Percentiles rank a stretch among this genome's conserved stretches.
Conservation (phyloP, 306 rosid species). For the Acacia confusa region DNA sequence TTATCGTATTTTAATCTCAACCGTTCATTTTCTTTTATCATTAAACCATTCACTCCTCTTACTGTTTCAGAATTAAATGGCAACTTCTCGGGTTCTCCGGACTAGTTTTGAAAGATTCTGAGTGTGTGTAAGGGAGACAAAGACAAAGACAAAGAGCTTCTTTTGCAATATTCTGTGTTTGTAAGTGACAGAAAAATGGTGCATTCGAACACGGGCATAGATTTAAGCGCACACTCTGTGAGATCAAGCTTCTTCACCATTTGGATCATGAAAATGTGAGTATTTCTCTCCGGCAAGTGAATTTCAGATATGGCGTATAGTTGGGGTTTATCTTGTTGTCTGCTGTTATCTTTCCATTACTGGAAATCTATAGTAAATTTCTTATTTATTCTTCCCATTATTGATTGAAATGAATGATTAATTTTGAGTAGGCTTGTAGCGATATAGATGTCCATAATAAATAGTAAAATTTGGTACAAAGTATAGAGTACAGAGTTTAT, state of each 20-base stretch:
- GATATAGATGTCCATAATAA: constrained; percentile 15
- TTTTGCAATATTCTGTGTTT: too few relatives aligned
- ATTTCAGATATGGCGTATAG: neutral
- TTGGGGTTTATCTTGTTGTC: neutral
- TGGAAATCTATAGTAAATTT: neutral
- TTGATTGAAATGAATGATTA: neutral
- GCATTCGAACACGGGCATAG: too few relatives aligned
- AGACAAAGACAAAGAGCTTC: too few relatives aligned
- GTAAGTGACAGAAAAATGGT: too few relatives aligned
- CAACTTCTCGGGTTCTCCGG: too few relatives aligned
- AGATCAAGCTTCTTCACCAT: constrained; percentile 97
- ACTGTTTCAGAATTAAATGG: too few relatives aligned
- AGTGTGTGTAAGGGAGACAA: too few relatives aligned
- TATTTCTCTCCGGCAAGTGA: neutral
- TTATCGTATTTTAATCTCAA: too few relatives aligned
- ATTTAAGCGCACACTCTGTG: constrained; percentile 96
- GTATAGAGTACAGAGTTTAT: neutral
- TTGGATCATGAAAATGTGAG: constrained; percentile 96
- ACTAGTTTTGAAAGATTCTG: too few relatives aligned
- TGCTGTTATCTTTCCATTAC: neutral
- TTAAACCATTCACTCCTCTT: too few relatives aligned
- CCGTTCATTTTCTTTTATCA: too few relatives aligned
- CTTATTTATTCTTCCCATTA: neutral
- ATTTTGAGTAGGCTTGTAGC: neutral
- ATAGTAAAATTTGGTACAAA: neutral